These are phyloP conservation scores for Colletotrichum sp. DNA, from an alignment of 2,329 filamentous ascomycete species.

Conservation along the genomic window DNA sequence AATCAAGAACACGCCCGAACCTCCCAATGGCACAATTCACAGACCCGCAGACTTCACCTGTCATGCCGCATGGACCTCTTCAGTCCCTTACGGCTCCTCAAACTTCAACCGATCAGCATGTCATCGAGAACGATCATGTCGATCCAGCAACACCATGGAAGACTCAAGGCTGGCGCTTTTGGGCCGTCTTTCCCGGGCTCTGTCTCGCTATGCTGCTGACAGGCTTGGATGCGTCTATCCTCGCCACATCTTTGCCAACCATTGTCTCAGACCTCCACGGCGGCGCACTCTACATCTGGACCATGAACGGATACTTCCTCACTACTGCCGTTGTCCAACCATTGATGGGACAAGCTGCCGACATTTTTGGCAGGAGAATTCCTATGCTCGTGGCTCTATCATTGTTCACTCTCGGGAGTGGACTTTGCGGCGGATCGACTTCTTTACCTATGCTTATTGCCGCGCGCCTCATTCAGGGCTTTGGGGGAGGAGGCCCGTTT, in stretches of 20 bases:
- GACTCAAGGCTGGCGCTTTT: neutral
- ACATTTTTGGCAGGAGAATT: conserved; percentile 52
- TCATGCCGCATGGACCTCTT: neutral
- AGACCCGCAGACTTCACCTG: neutral
- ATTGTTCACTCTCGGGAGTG: conserved; percentile 53
- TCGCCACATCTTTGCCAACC: neutral
- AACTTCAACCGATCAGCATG: accelerated
- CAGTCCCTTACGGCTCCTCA: neutral
- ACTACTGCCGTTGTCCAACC: conserved; percentile 44
- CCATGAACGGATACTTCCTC: conserved; percentile 28
- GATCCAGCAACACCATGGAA: neutral
- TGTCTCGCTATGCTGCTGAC: neutral
- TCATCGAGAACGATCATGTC: neutral
- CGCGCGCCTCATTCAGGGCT: conserved; percentile 46
- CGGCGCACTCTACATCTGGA: conserved; percentile 30
- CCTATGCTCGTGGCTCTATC: conserved; percentile 41
- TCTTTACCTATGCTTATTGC: conserved; percentile 46
- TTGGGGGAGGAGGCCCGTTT: conserved; percentile 45
- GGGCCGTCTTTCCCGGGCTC: neutral
- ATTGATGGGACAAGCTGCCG: conserved; percentile 48
- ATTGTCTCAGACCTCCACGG: conserved; percentile 15
- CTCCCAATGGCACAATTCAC: accelerated
- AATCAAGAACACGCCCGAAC: neutral
- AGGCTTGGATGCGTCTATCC: neutral
- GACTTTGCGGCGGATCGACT: conserved; percentile 45